Evolutionary conservation across 2,329 filamentous ascomycete species (phyloP).

Genomic region (Claviceps humidiphila): DNA sequence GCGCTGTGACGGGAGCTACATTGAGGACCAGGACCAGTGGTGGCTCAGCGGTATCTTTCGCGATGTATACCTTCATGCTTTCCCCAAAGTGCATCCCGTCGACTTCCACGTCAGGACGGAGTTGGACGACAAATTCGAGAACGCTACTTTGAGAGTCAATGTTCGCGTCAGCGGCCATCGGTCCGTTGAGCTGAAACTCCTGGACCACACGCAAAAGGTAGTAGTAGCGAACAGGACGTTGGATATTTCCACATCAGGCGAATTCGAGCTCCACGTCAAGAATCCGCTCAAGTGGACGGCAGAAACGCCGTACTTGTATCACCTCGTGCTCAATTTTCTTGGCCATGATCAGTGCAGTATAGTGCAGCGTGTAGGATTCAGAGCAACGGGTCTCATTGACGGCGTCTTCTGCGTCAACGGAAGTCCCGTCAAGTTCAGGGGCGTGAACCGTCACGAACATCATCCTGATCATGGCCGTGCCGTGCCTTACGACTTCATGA

Average conservation of each 20-base stretch:
- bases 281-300: constrained; percentile 54
- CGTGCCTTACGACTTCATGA: constrained; percentile 47
- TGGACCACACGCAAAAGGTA: constrained; percentile 19
- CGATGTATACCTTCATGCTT: constrained; percentile 52
- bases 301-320: constrained; percentile 52
- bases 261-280: constrained; percentile 26
- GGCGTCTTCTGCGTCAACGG: constrained; percentile 54
- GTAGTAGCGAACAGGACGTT: constrained; percentile 14
- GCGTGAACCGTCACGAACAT: constrained; percentile 60
- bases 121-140: constrained; percentile 38
- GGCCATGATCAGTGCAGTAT: constrained; percentile 21
- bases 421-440: constrained; percentile 48
- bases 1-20: constrained; percentile 57
- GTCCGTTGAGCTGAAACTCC: constrained; percentile 20
- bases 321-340: constrained; percentile 25
- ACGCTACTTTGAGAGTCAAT: constrained; percentile 38
- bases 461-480: constrained; percentile 48
- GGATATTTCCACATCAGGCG: constrained; percentile 21
- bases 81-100: constrained; percentile 39
- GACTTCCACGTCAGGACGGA: constrained; percentile 43
- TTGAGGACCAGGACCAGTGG: constrained; percentile 62
- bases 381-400: constrained; percentile 45
- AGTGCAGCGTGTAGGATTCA: constrained; percentile 48
- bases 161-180: constrained; percentile 26
- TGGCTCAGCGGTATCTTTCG: constrained; percentile 56